Evolutionary conservation across 371 early-diverging fungal genomes (phyloP), one percentile per base, ranked within the genome.

Genomic region (Mortierella sp.): DNA sequence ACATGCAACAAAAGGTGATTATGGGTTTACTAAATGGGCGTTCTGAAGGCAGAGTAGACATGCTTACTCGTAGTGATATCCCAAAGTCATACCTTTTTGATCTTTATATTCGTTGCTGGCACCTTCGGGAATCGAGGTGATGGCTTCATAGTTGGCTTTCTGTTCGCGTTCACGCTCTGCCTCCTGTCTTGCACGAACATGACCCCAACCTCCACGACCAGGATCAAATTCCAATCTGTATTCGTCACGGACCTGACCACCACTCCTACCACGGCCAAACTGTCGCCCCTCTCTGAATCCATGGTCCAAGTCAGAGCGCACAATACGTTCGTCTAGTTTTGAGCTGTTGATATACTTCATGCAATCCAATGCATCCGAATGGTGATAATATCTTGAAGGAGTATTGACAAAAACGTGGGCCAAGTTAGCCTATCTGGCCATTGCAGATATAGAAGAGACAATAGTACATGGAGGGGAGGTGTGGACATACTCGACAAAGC

Each of bases 191-290:
- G 91, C 86, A 64, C 86, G 84, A 53, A 90, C 86, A 63, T 93
- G 94, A 41, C 96, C 98, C 95, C 96, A 99, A 19, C 99, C 99
- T 57, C 99, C 99, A 50, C 98, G 88, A 16, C 96, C 98, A 34
- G 93, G 88, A 80, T 99, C 99, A 68, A 90, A 99, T 56, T 97
- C 97, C 48, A 87, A 89, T 30, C 97, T 89, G 76, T 94, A 93
- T 79, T 99, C 98, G 72, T 98, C 98, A 61, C 98, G 86, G 6
- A 95, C 91, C 82, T 98, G 98, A 13, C 99, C 99, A 49, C 99
- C 99, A 49, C 91, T 91, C 61, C 86, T 81, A 26, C 99, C 99
- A 54, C 99, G 90, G 14, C 99, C 99, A 86, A 89, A 98, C 80
- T 99, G 99, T 60, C 99, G 85, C 18, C 96, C 98, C 63, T 94